Percentiles rank a stretch among this genome's conserved stretches.
Conservation (phyloP, 805 yeast genomes). For the Blastobotrys robertii region DNA sequence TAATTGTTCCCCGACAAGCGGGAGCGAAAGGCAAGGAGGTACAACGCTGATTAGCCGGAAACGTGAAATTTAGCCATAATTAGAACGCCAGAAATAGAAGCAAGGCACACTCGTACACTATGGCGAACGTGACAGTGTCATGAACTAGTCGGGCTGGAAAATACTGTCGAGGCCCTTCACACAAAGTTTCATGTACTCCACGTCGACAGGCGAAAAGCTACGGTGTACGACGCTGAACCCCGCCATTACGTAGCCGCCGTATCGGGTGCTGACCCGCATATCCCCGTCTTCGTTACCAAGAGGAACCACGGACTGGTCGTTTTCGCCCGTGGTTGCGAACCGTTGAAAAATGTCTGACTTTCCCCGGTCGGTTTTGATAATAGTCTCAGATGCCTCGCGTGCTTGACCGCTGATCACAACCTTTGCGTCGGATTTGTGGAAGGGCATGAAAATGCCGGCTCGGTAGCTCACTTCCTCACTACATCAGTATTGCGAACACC, state of each 20-base stretch:
- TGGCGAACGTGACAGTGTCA: background rate
- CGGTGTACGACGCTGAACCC: slow-evolving; percentile 16
- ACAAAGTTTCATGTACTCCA: slow-evolving; percentile 22
- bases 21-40: background rate
- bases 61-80: too few species aligned
- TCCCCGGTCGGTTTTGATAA: background rate
- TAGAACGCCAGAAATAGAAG: too few species aligned
- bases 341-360: slow-evolving; percentile 1
- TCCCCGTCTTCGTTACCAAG: background rate
- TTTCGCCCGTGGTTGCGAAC: background rate
- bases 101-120: background rate
- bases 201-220: slow-evolving; percentile 22
- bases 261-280: slow-evolving; percentile 3
- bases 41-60: too few species aligned
- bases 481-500: too few species aligned
- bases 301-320: background rate
- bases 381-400: too few species aligned
- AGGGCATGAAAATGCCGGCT: slow-evolving; percentile 20
- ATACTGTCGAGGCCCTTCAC: slow-evolving; percentile 21
- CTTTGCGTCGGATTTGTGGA: slow-evolving; percentile 2
- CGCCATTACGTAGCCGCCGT: slow-evolving; percentile 23
- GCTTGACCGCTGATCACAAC: background rate
- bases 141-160: background rate
- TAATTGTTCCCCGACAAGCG: background rate
- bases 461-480: slow-evolving; percentile 7